phyloP scores from a whole-genome alignment of 805 yeast genomes.

The Cyberlindnera maritima region DNA sequence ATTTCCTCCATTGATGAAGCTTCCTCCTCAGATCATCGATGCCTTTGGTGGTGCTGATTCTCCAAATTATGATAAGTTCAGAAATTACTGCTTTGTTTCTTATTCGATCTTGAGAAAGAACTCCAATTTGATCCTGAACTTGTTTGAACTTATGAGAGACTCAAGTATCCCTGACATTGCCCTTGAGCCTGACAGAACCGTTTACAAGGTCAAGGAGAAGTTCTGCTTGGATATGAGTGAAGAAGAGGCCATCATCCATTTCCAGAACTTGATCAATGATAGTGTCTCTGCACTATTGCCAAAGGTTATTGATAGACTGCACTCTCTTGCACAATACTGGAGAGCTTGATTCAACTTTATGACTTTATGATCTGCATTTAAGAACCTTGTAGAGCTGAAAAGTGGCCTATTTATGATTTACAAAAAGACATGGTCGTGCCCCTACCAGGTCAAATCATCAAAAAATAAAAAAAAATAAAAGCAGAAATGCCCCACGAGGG shows the following conservation, averaged over 20 bases:
- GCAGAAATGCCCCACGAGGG: conserved; percentile 35
- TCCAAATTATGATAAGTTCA: conserved; percentile 79
- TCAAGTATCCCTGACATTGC: conserved; percentile 90
- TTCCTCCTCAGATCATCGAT: conserved; percentile 94
- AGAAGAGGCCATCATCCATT: conserved; percentile 92
- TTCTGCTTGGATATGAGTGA: conserved; percentile 92
- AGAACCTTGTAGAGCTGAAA: too few relatives aligned
- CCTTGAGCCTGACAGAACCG: conserved; percentile 80
- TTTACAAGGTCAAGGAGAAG: conserved; percentile 89
- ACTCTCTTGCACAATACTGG: conserved; percentile 97
- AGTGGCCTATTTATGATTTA: too few relatives aligned
- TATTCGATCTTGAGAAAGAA: conserved; percentile 87
- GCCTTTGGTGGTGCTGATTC: conserved; percentile 96
- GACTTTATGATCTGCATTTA: neutral
- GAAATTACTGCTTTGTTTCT: conserved; percentile 92
- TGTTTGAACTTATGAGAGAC: conserved; percentile 91
- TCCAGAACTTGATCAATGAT: conserved; percentile 90
- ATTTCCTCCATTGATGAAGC: conserved; percentile 96
- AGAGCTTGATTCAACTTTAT: conserved; percentile 51
- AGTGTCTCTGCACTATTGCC: conserved; percentile 93
- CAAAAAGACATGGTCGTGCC: too few relatives aligned
- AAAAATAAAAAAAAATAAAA: conserved; percentile 2
- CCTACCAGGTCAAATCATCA: too few relatives aligned
- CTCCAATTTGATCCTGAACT: conserved; percentile 82
- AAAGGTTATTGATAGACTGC: conserved; percentile 91